Base-by-base conservation (phyloP, 352 stramenopile species). In the Pythium phragmiticola region DNA sequence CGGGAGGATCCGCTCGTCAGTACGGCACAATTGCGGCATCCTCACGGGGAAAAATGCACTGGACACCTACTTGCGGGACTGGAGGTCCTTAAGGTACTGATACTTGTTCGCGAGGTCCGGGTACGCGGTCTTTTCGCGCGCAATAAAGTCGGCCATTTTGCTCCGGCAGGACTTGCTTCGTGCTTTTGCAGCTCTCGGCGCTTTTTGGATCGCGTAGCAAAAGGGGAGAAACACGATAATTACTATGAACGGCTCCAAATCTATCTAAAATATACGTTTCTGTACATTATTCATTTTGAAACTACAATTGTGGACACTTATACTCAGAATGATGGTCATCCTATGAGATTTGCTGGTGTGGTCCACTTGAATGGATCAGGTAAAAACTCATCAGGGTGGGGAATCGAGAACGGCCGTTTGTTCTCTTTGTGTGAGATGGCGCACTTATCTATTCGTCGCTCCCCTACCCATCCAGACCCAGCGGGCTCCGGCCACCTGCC, bases 71-170 rank as follows among this genome's bases (percentile, higher is more conserved):
- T 96, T 97, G 74, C 87, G 78, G 41, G 87, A 69, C 72, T 95
- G 96, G 42, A 98, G 87, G 23, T 96, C 82, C 56, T 88, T 87
- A 46, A 99, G 77, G 58, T 85, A 81, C 74, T 97, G 89, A 72
- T 98, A 98, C 63, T 87, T 77, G 60, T 88, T 84, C 12, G 90
- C 89, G 34, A 99, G 84, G 54, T 98, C 93, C 19, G 92, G 93
- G 73, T 98, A 90, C 64, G 89, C 78, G 37, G 74, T 74, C 62
- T 95, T 81, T 74, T 98, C 91, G 57, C 81, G 69, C 63, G 96
- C 79, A 57, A 96, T 77, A 68, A 96, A 97, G 60, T 96, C 88
- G 21, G 55, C 45, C 66, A 73, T 73, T 43, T 52, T 46, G 39
- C 39, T 19, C 13, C 11, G 4, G 7, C 7, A n/a, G 16, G 13